Conservation (phyloP, 768 basidiomycete species). For the Leccinum longicurvipes region DNA sequence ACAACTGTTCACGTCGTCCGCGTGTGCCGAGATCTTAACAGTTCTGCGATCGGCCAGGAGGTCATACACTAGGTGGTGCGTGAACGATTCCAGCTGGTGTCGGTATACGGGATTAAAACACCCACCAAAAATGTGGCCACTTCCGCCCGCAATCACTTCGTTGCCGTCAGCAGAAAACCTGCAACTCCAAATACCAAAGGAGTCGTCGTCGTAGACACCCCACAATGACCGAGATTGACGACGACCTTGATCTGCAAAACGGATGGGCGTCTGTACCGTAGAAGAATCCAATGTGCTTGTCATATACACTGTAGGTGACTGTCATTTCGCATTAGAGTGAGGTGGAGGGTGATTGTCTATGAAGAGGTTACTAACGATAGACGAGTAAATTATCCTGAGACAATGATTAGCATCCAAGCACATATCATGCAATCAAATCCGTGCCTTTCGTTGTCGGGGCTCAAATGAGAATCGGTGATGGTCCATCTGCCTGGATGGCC, state of each 20-base stretch:
- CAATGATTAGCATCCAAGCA: constrained; percentile 1
- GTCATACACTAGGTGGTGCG: constrained; percentile 71
- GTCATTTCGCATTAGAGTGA: constrained; percentile 5
- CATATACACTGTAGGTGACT: constrained; percentile 76
- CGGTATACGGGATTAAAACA: constrained; percentile 1
- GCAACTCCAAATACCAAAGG: constrained; percentile 87
- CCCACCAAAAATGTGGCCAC: constrained; percentile 72
- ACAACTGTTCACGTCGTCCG: constrained; percentile 90
- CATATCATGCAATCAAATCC: constrained; percentile 49
- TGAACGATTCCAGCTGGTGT: neutral
- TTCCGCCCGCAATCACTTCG: constrained; percentile 92
- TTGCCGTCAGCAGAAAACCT: constrained; percentile 95
- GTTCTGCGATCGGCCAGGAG: constrained; percentile 73
- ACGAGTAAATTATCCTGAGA: constrained; percentile 85
- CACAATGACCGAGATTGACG: constrained; percentile 33
- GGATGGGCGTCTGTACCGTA: constrained; percentile 58
- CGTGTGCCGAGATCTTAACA: constrained; percentile 84
- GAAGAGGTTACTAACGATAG: constrained; percentile 51
- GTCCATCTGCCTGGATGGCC: constrained; percentile 85
- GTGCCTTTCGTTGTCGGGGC: constrained; percentile 82
- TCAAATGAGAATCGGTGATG: constrained; percentile 91
- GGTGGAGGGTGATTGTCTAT: neutral
- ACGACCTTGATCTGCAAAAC: constrained; percentile 48
- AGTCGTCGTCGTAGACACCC: constrained; percentile 38
- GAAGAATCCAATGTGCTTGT: constrained; percentile 65